phyloP scores from a whole-genome alignment of 2,329 filamentous ascomycete species.

The Xylaria sp. region DNA sequence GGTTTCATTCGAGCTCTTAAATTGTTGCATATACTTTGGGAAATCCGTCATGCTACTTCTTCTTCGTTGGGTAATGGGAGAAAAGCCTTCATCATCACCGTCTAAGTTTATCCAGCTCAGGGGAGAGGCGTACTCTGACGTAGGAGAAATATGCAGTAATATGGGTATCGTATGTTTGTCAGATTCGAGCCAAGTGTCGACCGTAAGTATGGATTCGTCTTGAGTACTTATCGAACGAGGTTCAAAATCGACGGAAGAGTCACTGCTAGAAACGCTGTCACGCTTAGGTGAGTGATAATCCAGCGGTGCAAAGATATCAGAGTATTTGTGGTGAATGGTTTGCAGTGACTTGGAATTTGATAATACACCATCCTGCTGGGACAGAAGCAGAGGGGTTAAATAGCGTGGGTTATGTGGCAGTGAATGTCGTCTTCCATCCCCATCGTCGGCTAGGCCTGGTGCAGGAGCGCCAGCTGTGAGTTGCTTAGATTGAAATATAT shows the following conservation, averaged over 20 bases:
- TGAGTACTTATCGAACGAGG: conserved; percentile 42
- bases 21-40: conserved; percentile 24
- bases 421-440: conserved; percentile 35
- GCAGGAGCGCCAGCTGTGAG: conserved; percentile 59
- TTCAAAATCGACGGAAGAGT: conserved; percentile 45
- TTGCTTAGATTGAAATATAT: conserved; percentile 55
- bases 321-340: conserved; percentile 34
- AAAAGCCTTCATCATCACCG: conserved; percentile 35
- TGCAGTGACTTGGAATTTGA: conserved; percentile 35
- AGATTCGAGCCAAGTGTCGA: conserved; percentile 48
- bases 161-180: conserved; percentile 38
- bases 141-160: conserved; percentile 28
- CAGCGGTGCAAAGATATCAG: conserved; percentile 33
- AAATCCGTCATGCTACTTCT: conserved; percentile 37
- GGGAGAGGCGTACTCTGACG: conserved; percentile 31
- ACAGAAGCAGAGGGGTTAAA: conserved; percentile 21
- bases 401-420: conserved; percentile 31
- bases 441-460: conserved; percentile 42
- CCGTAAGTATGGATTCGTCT: conserved; percentile 47
- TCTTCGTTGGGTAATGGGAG: conserved; percentile 28
- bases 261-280: conserved; percentile 41
- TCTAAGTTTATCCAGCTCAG: conserved; percentile 43
- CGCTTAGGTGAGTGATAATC: conserved; percentile 30
- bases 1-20: conserved; percentile 9
- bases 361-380: conserved; percentile 22